Base-by-base conservation (phyloP, 164 flowering plant species). In the Umbellularia californica region DNA sequence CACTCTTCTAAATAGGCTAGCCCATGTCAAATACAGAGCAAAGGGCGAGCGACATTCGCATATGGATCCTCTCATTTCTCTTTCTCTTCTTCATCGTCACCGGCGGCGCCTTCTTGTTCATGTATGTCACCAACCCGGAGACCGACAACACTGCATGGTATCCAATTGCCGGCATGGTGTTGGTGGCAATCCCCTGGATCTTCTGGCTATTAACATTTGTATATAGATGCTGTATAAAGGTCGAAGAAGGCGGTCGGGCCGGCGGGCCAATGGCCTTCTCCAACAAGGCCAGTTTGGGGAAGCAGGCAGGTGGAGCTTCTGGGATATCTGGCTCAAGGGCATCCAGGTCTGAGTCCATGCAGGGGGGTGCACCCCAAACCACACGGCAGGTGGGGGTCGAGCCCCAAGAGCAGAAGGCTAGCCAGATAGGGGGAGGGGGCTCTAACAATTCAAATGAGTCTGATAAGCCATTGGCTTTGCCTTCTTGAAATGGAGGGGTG, bases 151-250 rank as follows among this genome's bases (percentile, higher is more conserved):
- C 27, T 15, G 19, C 14, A 27, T 67, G 69, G 69, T 67, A 67
- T 35, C 69, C 41, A 3, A 30, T 30, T 19, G 22, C 20, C n/a
- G 69, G 69, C 19, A 67, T 67, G 47, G 69, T 67, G 19, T 30
- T 67, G 19, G 69, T 67, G n/a, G 69, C 69, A 27, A 67, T 67
- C n/a, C 69, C 69, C 15, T 67, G 69, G 69, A 25, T 67, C 20
- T 67, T 67, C 20, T 67, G 69, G 69, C 9, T 67, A 33, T 4
- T 17, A 19, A 67, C 69, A 14, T 67, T 67, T 6, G 17, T 27
- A 17, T 67, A 67, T 35, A 67, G 69, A 28, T 67, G 69, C 47
- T 67, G 69, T 67, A 12, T 67, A 19, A 67, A 67, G 47, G 47
- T 6, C 19, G 41, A 67, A 17, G 60, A 19, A 14, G 17, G 60